These are phyloP conservation scores for Glycine tomentella DNA, from an alignment of 306 rosid genomes.

Conservation along the genomic window DNA sequence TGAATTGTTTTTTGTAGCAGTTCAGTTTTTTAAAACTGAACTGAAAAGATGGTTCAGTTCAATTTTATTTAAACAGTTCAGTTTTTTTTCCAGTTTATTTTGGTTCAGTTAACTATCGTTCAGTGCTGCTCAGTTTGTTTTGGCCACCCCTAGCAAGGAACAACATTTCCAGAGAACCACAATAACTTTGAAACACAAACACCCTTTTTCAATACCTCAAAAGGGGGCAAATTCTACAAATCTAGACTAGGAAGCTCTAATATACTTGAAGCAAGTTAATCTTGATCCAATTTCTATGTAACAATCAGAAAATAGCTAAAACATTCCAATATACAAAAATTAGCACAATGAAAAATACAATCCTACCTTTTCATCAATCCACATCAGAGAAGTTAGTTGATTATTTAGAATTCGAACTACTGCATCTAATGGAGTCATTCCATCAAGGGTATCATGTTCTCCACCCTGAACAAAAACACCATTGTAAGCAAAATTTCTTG, in stretches of 20 bases:
- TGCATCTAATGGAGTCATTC: slow-evolving; percentile 83
- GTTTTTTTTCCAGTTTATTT: too few species aligned
- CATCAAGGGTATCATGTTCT: slow-evolving; percentile 77
- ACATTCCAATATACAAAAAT: slow-evolving; percentile 1
- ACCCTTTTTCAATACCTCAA: neutral
- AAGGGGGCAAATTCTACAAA: neutral
- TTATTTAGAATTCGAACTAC: slow-evolving; percentile 91
- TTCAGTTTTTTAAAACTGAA: too few species aligned
- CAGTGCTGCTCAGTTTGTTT: too few species aligned
- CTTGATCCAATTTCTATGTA: neutral
- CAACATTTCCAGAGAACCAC: too few species aligned
- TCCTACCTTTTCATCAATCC: slow-evolving; percentile 99
- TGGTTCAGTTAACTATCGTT: too few species aligned
- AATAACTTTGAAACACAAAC: too few species aligned
- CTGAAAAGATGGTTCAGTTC: too few species aligned
- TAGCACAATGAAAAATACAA: slow-evolving; percentile 44
- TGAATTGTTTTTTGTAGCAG: too few species aligned
- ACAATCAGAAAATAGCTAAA: neutral
- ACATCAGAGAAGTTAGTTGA: slow-evolving; percentile 91
- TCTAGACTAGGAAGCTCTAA: neutral
- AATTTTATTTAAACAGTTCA: too few species aligned
- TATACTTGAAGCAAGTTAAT: slow-evolving; percentile 5
- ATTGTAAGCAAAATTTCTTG: slow-evolving; percentile 33
- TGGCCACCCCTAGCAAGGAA: too few species aligned
- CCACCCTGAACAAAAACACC: slow-evolving; percentile 72